Evolutionary conservation across 495 filamentous ascomycete genomes (phyloP).

Genomic region (Penicillium arizonense): DNA sequence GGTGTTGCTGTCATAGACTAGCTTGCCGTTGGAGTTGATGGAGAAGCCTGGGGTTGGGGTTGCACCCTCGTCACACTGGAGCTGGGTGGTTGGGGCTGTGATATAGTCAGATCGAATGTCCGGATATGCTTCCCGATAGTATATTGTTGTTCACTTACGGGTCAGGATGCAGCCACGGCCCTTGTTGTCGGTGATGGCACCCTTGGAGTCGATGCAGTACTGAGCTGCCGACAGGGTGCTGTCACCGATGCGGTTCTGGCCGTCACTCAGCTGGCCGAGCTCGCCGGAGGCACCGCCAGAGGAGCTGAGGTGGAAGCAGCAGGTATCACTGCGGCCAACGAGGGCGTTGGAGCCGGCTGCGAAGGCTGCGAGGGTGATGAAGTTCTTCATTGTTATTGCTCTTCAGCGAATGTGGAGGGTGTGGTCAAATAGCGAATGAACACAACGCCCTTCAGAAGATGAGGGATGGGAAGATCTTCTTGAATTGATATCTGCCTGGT

Average conservation of each 20-base stretch:
- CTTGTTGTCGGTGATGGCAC: conserved; percentile 50
- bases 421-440: conserved; percentile 14
- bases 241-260: conserved; percentile 53
- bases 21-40: conserved; percentile 44
- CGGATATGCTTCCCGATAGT: not conserved
- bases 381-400: conserved; percentile 30
- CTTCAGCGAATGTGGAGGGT: not conserved
- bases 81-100: conserved; percentile 55
- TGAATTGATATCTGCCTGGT: not conserved
- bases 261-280: conserved; percentile 53
- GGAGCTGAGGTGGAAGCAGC: conserved; percentile 52
- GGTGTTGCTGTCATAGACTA: conserved; percentile 42
- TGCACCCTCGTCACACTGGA: conserved; percentile 62
- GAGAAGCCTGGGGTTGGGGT: conserved; percentile 44
- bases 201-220: conserved; percentile 47
- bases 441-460: not conserved
- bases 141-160: conserved; percentile 28
- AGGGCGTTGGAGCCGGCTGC: conserved; percentile 41
- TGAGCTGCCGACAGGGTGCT: conserved; percentile 32
- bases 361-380: conserved; percentile 36
- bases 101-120: conserved; percentile 7
- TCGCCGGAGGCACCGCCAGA: conserved; percentile 45
- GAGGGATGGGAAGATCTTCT: not conserved
- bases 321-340: conserved; percentile 36
- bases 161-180: conserved; percentile 60